Evolutionary conservation across 495 filamentous ascomycete genomes (phyloP).

Genomic region (Podospora australis): DNA sequence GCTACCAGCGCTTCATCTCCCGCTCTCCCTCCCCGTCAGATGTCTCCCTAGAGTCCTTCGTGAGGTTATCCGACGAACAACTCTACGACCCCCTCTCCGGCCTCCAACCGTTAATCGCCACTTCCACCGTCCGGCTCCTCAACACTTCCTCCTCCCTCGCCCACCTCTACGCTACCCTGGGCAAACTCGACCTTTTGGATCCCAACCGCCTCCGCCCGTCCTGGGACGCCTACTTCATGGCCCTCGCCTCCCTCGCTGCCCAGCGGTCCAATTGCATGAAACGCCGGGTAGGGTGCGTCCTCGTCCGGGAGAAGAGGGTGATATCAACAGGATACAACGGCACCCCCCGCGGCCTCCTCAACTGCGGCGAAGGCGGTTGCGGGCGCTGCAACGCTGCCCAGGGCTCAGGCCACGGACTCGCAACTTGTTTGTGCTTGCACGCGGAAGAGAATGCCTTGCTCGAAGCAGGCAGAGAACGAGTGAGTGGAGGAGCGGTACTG

Average conservation of each 20-base stretch:
- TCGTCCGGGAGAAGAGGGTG: constrained; percentile 83
- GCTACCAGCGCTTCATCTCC: constrained; percentile 64
- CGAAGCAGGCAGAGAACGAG: constrained; percentile 86
- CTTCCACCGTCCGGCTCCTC: constrained; percentile 75
- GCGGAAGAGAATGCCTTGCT: constrained; percentile 95
- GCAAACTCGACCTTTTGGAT: constrained; percentile 65
- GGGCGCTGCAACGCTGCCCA: constrained; percentile 70
- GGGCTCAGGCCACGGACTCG: constrained; percentile 63
- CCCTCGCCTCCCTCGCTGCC: constrained; percentile 82
- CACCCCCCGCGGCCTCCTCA: constrained; percentile 75
- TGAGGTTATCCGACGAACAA: constrained; percentile 65
- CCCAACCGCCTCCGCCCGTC: constrained; percentile 76
- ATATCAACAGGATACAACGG: constrained; percentile 98
- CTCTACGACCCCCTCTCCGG: constrained; percentile 64
- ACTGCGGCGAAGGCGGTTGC: constrained; percentile 93
- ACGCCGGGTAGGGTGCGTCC: constrained; percentile 85
- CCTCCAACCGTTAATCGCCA: constrained; percentile 64
- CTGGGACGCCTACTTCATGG: constrained; percentile 99
- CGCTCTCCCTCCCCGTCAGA: constrained; percentile 49
- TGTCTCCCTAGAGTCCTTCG: constrained; percentile 68
- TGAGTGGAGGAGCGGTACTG: constrained; percentile 69
- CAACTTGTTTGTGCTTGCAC: constrained; percentile 89
- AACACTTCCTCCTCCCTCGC: constrained; percentile 70
- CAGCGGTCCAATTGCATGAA: constrained; percentile 98
- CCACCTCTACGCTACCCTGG: constrained; percentile 61